Conservation (phyloP, 495 filamentous ascomycete species). For the Astrocystis sublimbata region DNA sequence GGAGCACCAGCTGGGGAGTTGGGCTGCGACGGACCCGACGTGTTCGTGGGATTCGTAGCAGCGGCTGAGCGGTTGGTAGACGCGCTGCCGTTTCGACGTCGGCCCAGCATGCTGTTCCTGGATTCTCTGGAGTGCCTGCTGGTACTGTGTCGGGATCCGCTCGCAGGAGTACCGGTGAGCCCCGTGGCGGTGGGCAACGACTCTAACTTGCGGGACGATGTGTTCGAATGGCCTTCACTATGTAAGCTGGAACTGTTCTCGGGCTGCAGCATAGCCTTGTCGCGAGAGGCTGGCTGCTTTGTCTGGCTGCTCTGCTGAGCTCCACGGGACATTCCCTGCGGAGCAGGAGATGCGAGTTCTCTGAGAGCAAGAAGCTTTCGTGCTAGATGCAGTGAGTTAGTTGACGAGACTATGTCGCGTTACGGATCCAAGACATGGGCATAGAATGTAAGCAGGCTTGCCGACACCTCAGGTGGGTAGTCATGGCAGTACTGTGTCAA, state of each 20-base stretch:
- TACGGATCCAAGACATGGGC: background rate
- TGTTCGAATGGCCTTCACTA: slow-evolving; percentile 57
- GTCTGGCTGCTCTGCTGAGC: slow-evolving; percentile 36
- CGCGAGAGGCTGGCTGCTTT: slow-evolving; percentile 46
- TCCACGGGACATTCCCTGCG: slow-evolving; percentile 41
- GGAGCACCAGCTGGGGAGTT: slow-evolving; percentile 46
- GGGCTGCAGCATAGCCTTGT: slow-evolving; percentile 45
- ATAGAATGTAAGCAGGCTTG: background rate
- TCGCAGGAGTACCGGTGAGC: slow-evolving; percentile 64
- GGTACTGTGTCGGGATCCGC: slow-evolving; percentile 62
- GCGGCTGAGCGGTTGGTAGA: slow-evolving; percentile 51
- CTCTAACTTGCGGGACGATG: slow-evolving; percentile 67
- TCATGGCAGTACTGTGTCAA: background rate
- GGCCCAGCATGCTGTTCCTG: slow-evolving; percentile 68
- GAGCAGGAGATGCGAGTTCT: slow-evolving; percentile 14
- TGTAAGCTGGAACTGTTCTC: slow-evolving; percentile 50
- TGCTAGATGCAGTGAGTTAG: slow-evolving; percentile 14
- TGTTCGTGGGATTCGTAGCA: slow-evolving; percentile 49
- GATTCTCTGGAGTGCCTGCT: slow-evolving; percentile 60
- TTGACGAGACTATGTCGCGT: background rate
- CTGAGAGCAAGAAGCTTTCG: slow-evolving; percentile 17
- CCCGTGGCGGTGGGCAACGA: slow-evolving; percentile 61
- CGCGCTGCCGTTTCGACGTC: slow-evolving; percentile 68
- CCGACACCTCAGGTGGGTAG: background rate
- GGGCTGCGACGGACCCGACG: slow-evolving; percentile 47